These are phyloP conservation scores for Solanum sejunctum DNA, from an alignment of 257 asterid species.

Conservation along the genomic window DNA sequence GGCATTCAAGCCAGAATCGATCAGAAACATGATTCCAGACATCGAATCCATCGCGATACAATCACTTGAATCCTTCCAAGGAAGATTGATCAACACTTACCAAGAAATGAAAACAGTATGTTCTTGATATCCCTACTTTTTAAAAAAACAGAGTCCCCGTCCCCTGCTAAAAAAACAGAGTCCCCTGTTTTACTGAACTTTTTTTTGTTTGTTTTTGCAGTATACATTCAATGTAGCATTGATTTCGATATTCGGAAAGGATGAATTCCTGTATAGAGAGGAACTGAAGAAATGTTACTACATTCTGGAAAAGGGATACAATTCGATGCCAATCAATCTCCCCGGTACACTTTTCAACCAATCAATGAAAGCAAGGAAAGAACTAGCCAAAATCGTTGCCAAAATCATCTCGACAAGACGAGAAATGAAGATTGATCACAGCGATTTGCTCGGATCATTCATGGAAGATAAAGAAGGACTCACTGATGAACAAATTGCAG, in stretches of 20 bases:
- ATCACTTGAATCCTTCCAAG: constrained; percentile 16
- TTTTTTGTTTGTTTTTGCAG: background rate
- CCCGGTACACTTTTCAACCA: constrained; percentile 32
- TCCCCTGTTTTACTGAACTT: background rate
- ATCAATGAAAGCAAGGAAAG: constrained; percentile 34
- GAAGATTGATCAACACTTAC: constrained; percentile 17
- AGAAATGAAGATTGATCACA: constrained; percentile 6
- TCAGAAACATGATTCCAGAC: constrained; percentile 11
- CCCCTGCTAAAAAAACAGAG: background rate
- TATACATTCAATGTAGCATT: constrained; percentile 33
- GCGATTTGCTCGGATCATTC: constrained; percentile 24
- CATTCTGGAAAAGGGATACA: constrained; percentile 31
- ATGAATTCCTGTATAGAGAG: constrained; percentile 16
- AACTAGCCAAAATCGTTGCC: constrained; percentile 18
- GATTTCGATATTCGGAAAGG: constrained; percentile 26
- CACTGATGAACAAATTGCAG: constrained; percentile 30
- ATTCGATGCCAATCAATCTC: constrained; percentile 32
- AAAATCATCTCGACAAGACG: constrained; percentile 19
- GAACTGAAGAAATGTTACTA: constrained; percentile 26
- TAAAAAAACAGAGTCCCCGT: constrained; percentile 6
- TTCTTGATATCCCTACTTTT: background rate
- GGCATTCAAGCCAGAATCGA: constrained; percentile 23
- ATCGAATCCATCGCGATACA: constrained; percentile 8
- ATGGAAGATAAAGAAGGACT: constrained; percentile 25
- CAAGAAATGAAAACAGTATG: constrained; percentile 37